Evolutionary conservation across 257 asterid species (phyloP), one percentile per base, ranked within the genome.

Genomic region (Echium plantagineum): DNA sequence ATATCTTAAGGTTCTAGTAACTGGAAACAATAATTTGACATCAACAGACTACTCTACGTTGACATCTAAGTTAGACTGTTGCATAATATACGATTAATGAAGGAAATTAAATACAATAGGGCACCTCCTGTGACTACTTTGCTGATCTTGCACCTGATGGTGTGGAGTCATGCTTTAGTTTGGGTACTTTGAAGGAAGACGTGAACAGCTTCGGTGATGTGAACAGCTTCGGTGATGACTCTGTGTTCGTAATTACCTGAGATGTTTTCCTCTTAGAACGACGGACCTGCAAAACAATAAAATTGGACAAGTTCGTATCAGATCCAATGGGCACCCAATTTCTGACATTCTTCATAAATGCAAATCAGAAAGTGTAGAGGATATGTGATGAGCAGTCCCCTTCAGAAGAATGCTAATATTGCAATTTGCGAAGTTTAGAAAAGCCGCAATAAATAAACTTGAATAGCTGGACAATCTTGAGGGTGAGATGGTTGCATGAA

Each of bases 131-230:
- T 12, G 13, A 42, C 49, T 42, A 42, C 49, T 1, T 42, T 42
- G 16, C 12, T 42, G 49, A 42, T 19, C 57, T 53, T 5, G 26
- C 1, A n/a, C 7, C 12, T 42, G 49, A 42, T 19, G 24, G 18
- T 5, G 26, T 7, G 31, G 6, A 81, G 72, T 57, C 85, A 69
- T 9, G 74, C 85, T 81, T 91, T 74, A 87, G 63, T 65, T 85
- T 91, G 24, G 96, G 98, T 67, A 83, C 83, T 72, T 71, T 82
- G 74, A 85, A 91, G 3, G 94, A 38, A 51, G 95, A 88, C 0
- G 77, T 77, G 82, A 91, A 91, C 60, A 91, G 67, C 58, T 57
- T 83, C 2, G 95, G 90, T 35, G 90, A 69, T 1, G 77, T 77
- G 82, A 91, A 91, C 60, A 91, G 67, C 58, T 57, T 83, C 2